Evolutionary conservation across 345 rosid species (phyloP).

Genomic region (Sapria himalayana): DNA sequence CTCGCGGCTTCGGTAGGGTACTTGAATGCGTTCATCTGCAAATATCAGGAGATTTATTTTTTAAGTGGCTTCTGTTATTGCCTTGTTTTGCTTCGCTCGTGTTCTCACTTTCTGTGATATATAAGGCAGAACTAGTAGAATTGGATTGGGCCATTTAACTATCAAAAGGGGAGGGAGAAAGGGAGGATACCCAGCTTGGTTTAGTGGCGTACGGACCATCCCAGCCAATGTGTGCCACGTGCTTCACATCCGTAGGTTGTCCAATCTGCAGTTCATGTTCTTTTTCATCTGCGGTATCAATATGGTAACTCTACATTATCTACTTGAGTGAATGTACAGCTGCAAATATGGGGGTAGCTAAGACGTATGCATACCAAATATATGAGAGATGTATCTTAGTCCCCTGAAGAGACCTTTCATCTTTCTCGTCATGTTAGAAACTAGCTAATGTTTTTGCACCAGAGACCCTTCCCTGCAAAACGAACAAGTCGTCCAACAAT

Average conservation of each 20-base stretch:
- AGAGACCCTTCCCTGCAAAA: neutral
- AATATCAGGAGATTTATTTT: neutral
- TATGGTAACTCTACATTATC: neutral
- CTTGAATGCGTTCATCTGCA: constrained; percentile 26
- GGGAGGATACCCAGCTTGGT: constrained; percentile 43
- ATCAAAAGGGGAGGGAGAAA: neutral
- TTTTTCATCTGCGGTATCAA: constrained; percentile 21
- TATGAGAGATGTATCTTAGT: constrained; percentile 26
- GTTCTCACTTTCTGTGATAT: too few species aligned
- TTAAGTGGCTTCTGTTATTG: neutral
- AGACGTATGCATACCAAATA: constrained; percentile 20
- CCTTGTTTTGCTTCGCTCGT: too few species aligned
- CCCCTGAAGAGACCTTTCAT: constrained; percentile 46
- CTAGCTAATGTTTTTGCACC: too few species aligned
- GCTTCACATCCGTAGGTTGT: constrained; percentile 62
- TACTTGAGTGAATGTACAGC: neutral
- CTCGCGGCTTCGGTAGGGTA: constrained; percentile 5
- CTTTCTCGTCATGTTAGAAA: constrained; percentile 11
- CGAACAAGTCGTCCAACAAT: too few species aligned
- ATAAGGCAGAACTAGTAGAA: neutral
- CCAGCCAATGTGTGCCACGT: constrained; percentile 56
- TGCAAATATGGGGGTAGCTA: neutral
- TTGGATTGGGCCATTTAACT: neutral
- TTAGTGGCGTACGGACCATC: constrained; percentile 30
- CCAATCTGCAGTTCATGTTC: constrained; percentile 48